Base-by-base conservation (phyloP, 495 filamentous ascomycete species). In the Podospora bellae-mahoneyi region DNA sequence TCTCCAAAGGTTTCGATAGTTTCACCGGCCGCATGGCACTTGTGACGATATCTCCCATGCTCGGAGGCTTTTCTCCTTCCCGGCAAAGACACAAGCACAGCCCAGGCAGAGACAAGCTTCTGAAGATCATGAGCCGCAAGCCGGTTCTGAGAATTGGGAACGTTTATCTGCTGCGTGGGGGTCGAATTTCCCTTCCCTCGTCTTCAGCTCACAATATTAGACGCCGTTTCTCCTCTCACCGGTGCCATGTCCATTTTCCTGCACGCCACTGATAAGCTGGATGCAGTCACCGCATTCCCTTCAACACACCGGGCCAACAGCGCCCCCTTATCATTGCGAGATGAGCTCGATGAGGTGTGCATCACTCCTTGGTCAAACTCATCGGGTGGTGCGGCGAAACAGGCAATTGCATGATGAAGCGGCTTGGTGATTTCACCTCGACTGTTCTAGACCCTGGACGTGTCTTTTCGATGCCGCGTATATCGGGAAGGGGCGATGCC, bases 61-160 rank as follows among this genome's bases (percentile, higher is more conserved):
- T 58, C 55, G 55, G 55, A 58, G 55, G 55, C n/a, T 58, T 26
- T 19, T 58, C 55, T 58, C 55, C 55, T 19, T 57, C 54, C 54
- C 18, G 5, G 3, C 5, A 18, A 16, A 57, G 23, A 23, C 23
- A 23, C 23, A 23, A 23, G 23, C 23, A 23, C 23, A 23, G 23
- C 1, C 23, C 23, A 58, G 55, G 6, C 54, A 23, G 23, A 26
- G 10, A 58, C 55, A 58, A 58, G 23, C 55, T 20, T 48, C 39
- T 48, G 39, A 48, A 13, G 39, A 48, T 48, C 39, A 16, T 13
- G 39, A 48, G 39, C 39, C 39, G 39, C 39, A 48, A 48, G 39
- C 7, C 39, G 39, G 2, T 3, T 16, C 39, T 48, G 1, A n/a
- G n/a, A 19, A 5, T 58, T 19, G n/a, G n/a, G 55, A 26, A 20